Evolutionary conservation across 2,329 filamentous ascomycete genomes (phyloP).

Genomic region (Elsinoe ampelina): DNA sequence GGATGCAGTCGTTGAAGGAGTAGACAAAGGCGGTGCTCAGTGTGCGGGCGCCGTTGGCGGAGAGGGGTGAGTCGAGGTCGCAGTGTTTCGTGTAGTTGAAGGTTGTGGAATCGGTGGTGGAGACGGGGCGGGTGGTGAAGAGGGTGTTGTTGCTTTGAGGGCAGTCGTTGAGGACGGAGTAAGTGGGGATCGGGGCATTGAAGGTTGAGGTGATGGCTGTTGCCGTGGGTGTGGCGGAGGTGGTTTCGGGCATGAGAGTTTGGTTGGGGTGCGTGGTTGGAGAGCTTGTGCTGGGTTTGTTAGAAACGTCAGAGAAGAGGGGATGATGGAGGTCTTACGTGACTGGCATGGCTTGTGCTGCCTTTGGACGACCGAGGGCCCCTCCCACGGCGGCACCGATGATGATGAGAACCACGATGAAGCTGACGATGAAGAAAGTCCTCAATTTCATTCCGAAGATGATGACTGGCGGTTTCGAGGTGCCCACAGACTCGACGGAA

Average conservation of each 20-base stretch:
- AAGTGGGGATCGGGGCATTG: constrained; percentile 25
- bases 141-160: constrained; percentile 24
- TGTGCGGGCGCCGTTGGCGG: constrained; percentile 15
- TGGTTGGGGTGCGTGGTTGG: constrained; percentile 6
- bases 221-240: constrained; percentile 17
- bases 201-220: constrained; percentile 21
- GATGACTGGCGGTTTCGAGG: constrained; percentile 28
- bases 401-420: constrained; percentile 25
- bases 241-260: constrained; percentile 10
- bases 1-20: constrained; percentile 29
- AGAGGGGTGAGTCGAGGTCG: constrained; percentile 23
- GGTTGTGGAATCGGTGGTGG: constrained; percentile 16
- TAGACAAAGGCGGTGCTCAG: constrained; percentile 26
- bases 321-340: not conserved
- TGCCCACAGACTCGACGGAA: constrained; percentile 16
- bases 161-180: constrained; percentile 25
- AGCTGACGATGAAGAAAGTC: constrained; percentile 27
- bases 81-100: constrained; percentile 26
- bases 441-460: constrained; percentile 32
- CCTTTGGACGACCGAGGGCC: constrained; percentile 23
- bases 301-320: constrained; percentile 16
- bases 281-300: constrained; percentile 15
- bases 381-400: constrained; percentile 31
- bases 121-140: constrained; percentile 23
- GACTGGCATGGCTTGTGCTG: constrained; percentile 6